Percentiles rank a stretch among this genome's conserved stretches.
Evolutionary conservation across 2,329 filamentous ascomycete genomes (phyloP).

Genomic region (Magnaporthiopsis rhizophila): DNA sequence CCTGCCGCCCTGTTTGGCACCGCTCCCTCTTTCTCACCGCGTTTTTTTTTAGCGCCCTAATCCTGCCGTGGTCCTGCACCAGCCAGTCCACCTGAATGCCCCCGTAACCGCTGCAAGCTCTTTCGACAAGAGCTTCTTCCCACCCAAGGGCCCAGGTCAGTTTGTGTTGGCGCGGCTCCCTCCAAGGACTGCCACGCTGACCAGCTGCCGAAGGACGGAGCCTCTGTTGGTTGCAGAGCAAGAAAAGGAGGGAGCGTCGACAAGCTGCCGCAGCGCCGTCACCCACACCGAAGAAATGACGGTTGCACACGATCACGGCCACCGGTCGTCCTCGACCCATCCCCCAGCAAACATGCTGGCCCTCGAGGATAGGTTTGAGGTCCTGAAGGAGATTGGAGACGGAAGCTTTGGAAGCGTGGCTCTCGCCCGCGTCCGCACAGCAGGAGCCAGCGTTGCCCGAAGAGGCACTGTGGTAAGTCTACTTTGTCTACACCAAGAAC

Average conservation of each 20-base stretch:
- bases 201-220: conserved; percentile 5
- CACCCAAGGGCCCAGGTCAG: not conserved
- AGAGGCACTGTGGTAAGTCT: conserved; percentile 81
- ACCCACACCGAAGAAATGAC: conserved; percentile 52
- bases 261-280: not conserved
- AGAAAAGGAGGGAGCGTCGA: not conserved
- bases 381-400: conserved; percentile 97
- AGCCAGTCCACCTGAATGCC: conserved; percentile 7
- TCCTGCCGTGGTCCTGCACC: not conserved
- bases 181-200: not conserved
- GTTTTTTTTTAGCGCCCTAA: not conserved
- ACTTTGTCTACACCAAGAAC: too few relatives aligned
- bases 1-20: not conserved
- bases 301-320: conserved; percentile 64
- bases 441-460: conserved; percentile 79
- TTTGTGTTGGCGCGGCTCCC: not conserved
- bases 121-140: conserved; percentile 10
- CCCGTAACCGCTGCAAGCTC: conserved; percentile 8
- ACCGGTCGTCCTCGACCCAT: conserved; percentile 51
- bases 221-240: conserved; percentile 5
- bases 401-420: conserved; percentile 97
- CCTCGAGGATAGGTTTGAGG: conserved; percentile 91
- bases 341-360: conserved; percentile 41
- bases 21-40: not conserved
- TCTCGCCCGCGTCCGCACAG: conserved; percentile 82